These are phyloP conservation scores for Neurospora africana DNA, from an alignment of 495 filamentous ascomycete genomes.

Conservation along the genomic window DNA sequence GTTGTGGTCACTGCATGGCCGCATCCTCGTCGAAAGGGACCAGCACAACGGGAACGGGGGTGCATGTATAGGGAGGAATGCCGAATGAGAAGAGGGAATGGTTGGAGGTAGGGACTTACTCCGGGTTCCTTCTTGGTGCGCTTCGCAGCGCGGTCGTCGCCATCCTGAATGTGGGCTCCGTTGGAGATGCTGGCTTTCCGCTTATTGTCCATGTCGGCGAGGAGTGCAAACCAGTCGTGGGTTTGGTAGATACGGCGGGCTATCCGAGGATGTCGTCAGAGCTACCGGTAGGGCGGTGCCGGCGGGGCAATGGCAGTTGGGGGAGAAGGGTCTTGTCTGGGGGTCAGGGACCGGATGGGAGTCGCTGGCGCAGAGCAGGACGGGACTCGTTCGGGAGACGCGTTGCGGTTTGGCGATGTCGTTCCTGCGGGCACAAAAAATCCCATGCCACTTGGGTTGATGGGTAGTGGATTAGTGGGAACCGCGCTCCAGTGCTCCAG, in stretches of 20 bases:
- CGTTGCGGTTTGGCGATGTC: slow-evolving; percentile 9
- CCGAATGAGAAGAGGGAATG: background rate
- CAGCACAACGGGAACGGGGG: background rate
- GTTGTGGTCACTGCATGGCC: background rate
- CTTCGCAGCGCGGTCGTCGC: slow-evolving; percentile 52
- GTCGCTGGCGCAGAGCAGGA: slow-evolving; percentile 7
- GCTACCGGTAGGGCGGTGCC: slow-evolving; percentile 2
- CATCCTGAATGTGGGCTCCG: slow-evolving; percentile 26
- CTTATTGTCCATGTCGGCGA: slow-evolving; percentile 52
- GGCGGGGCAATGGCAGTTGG: slow-evolving; percentile 11
- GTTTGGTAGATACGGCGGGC: background rate
- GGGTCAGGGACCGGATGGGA: background rate
- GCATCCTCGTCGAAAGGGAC: background rate
- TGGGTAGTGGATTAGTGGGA: slow-evolving; percentile 2
- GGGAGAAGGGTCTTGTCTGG: slow-evolving; percentile 3
- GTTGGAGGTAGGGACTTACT: slow-evolving; percentile 15
- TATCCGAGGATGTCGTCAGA: background rate
- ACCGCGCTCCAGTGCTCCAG: background rate
- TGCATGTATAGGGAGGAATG: background rate
- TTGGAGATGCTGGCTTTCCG: slow-evolving; percentile 45
- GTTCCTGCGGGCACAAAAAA: slow-evolving; percentile 14
- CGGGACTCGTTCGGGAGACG: slow-evolving; percentile 8
- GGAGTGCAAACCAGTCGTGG: slow-evolving; percentile 4
- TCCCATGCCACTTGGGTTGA: slow-evolving; percentile 6
- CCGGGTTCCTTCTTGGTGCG: slow-evolving; percentile 36